phyloP scores from a whole-genome alignment of 371 early-diverging fungal genomes.

The Amoeboaphelidium protococcarum region DNA sequence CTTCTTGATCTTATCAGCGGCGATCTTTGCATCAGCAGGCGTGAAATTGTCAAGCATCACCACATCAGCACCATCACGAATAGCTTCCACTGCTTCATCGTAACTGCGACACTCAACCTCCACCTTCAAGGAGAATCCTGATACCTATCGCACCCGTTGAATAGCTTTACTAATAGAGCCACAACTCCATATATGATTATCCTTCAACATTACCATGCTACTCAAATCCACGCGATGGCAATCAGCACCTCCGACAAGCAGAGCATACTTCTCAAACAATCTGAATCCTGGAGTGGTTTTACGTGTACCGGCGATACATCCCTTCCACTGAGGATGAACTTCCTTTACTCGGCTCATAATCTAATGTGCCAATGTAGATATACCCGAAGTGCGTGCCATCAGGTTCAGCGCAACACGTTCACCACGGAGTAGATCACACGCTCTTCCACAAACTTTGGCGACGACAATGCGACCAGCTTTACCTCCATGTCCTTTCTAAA shows the following conservation, averaged over 20 bases:
- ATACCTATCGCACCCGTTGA: conserved; percentile 38
- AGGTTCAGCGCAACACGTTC: conserved; percentile 86
- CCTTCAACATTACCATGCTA: conserved; percentile 94
- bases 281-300: conserved; percentile 97
- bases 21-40: conserved; percentile 23
- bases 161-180: conserved; percentile 80
- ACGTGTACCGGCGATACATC: conserved; percentile 80
- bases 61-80: conserved; percentile 81
- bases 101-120: conserved; percentile 84
- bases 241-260: conserved; percentile 84
- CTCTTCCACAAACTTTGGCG: conserved; percentile 56
- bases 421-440: conserved; percentile 61
- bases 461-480: conserved; percentile 31
- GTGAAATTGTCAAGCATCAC: conserved; percentile 47
- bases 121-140: conserved; percentile 80
- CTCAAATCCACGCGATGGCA: conserved; percentile 89
- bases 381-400: conserved; percentile 72
- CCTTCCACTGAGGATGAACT: conserved; percentile 39
- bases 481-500: conserved; percentile 10
- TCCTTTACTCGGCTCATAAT: conserved; percentile 33
- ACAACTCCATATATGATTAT: conserved; percentile 88
- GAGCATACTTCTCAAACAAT: conserved; percentile 87
- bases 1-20: conserved; percentile 41
- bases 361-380: conserved; percentile 45
- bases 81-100: conserved; percentile 85